These are phyloP conservation scores for Rhynchospora breviuscula DNA, from an alignment of 176 grass and related monocot genomes.

Conservation along the genomic window DNA sequence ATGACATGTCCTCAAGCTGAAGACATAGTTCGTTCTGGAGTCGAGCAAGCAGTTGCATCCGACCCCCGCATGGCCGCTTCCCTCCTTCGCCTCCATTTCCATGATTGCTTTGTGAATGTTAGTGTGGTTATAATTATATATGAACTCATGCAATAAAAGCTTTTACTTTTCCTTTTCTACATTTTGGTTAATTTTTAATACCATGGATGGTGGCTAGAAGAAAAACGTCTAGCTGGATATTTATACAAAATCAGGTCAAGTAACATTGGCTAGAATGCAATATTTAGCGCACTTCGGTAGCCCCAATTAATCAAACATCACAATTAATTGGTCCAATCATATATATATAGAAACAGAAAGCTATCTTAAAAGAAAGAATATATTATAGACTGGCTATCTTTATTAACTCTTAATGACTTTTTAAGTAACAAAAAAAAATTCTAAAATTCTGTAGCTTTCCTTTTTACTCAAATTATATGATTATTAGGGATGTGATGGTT, in stretches of 20 bases:
- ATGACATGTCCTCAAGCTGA: slow-evolving; percentile 51
- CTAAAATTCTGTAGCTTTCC: background rate
- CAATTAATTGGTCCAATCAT: background rate
- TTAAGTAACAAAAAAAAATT: background rate
- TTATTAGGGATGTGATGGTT: slow-evolving; percentile 73
- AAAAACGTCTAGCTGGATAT: background rate
- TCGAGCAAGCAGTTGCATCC: slow-evolving; percentile 43
- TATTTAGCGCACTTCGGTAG: background rate
- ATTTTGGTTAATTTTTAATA: background rate
- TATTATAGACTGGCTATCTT: background rate
- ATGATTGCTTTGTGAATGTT: slow-evolving; percentile 55
- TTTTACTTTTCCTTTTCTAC: background rate
- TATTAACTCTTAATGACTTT: background rate
- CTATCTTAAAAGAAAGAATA: background rate
- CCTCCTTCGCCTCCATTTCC: slow-evolving; percentile 67
- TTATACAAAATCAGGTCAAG: background rate
- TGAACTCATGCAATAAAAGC: background rate
- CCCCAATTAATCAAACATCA: background rate
- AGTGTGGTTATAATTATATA: background rate
- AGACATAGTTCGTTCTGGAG: slow-evolving; percentile 55
- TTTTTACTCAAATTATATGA: background rate
- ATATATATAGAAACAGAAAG: background rate
- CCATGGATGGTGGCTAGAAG: background rate
- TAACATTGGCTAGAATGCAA: background rate
- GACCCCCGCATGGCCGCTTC: slow-evolving; percentile 87